Percentiles rank a stretch among this genome's conserved stretches.
Evolutionary conservation across 768 basidiomycete species (phyloP).

Genomic region (Cyclocybe aegerita): DNA sequence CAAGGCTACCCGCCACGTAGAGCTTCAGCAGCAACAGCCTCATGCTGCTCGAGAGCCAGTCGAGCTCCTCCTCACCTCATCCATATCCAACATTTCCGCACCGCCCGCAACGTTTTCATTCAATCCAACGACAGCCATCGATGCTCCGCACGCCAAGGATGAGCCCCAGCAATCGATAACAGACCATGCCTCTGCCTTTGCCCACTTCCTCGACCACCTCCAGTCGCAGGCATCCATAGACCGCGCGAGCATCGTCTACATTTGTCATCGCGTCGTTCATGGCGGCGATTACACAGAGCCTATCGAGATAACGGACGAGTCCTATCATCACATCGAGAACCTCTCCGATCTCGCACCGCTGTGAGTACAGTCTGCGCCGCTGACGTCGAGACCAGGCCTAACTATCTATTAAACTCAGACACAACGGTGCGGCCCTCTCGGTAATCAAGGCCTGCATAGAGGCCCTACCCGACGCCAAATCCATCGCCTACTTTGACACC

Average conservation of each 20-base stretch:
- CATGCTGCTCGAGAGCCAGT: slow-evolving; percentile 24
- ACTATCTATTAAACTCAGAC: slow-evolving; percentile 30
- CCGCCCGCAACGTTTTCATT: slow-evolving; percentile 55
- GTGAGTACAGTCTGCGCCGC: slow-evolving; percentile 35
- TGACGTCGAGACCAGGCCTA: neutral
- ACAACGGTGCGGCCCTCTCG: slow-evolving; percentile 61
- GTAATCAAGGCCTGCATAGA: slow-evolving; percentile 62
- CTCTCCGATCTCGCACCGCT: slow-evolving; percentile 82
- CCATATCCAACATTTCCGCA: slow-evolving; percentile 56
- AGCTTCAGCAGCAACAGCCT: neutral
- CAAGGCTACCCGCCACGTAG: slow-evolving; percentile 11
- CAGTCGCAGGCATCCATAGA: slow-evolving; percentile 41
- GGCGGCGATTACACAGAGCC: slow-evolving; percentile 79
- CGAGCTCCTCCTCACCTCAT: slow-evolving; percentile 47
- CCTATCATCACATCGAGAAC: slow-evolving; percentile 69
- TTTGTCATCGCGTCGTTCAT: slow-evolving; percentile 86
- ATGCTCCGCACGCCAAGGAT: slow-evolving; percentile 35
- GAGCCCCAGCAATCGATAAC: slow-evolving; percentile 36
- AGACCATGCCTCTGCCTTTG: slow-evolving; percentile 65
- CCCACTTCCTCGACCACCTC: slow-evolving; percentile 54
- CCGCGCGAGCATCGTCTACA: slow-evolving; percentile 40
- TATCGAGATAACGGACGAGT: slow-evolving; percentile 63
- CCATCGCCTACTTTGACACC: slow-evolving; percentile 88
- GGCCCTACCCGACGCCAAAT: slow-evolving; percentile 63
- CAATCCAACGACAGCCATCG: slow-evolving; percentile 15